Conservation (phyloP, 2,329 filamentous ascomycete species). For the Tolypocladium amazonense region DNA sequence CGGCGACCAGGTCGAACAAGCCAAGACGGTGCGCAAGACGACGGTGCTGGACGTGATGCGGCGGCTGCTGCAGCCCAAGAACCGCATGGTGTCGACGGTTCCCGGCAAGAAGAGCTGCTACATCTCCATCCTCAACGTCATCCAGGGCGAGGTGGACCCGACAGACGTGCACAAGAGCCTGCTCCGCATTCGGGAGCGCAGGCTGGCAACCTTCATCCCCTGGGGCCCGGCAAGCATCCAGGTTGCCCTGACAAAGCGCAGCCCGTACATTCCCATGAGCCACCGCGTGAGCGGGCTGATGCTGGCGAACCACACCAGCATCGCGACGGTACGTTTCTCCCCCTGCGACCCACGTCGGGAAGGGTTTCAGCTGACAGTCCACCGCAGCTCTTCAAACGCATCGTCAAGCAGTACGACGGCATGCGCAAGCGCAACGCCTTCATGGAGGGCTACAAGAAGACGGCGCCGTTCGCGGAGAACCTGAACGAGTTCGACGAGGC, state of each 20-base stretch:
- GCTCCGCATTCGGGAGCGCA: conserved; percentile 86
- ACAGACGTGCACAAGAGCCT: conserved; percentile 98
- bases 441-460: conserved; percentile 92
- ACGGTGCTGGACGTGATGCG: conserved; percentile 98
- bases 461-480: conserved; percentile 84
- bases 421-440: conserved; percentile 96
- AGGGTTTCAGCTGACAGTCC: neutral
- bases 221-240: conserved; percentile 98
- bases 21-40: conserved; percentile 95
- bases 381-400: conserved; percentile 74
- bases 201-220: conserved; percentile 91
- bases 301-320: conserved; percentile 96
- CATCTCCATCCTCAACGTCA: conserved; percentile 97
- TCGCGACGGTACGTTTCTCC: conserved; percentile 60
- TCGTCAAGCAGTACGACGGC: conserved; percentile 83
- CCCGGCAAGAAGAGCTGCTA: conserved; percentile 97
- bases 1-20: conserved; percentile 89
- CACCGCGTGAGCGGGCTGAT: conserved; percentile 94
- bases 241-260: conserved; percentile 91
- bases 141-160: conserved; percentile 95
- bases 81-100: conserved; percentile 95
- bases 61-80: conserved; percentile 89
- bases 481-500: conserved; percentile 93
- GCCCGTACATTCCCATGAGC: conserved; percentile 87
- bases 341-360: neutral